Base-by-base conservation (phyloP, 2,329 filamentous ascomycete species). In the Xylariaceae sp. region DNA sequence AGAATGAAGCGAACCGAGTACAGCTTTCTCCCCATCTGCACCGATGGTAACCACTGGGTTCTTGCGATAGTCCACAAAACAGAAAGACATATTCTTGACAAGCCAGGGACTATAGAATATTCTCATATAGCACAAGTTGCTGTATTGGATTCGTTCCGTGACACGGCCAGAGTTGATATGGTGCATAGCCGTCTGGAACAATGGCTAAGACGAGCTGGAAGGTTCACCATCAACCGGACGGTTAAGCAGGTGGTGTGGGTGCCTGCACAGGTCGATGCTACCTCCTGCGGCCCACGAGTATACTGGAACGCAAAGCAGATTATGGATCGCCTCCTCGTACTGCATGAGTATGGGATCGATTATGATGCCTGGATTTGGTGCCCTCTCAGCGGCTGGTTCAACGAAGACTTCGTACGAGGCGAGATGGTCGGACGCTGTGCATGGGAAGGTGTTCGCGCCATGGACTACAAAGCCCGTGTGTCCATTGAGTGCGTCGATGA, bases 401-500 rank as follows among this genome's bases (percentile, higher is more conserved):
- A 69, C 54, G 55, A 64, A 2, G 55, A 65, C 5, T 56, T 62
- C 3, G 62, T 66, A 35, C 65, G 69, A 37, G 64, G 61, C 53
- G 68, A 71, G 61, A 71, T 71, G 69, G 64, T 64, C 7, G 66
- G 67, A 17, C 57, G 62, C 8, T 62, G 59, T 51, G 66, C 66
- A 9, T 63, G 58, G 45, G 9, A 42, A 1, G 60, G 50, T 1
- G 59, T 71, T 8, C 53, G 49, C 6, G 50, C 30, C 0, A 63
- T 70, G 65, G 57, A 61, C 8, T 71, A 67, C 54, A 63, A 39
- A 2, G 67, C 64, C 44, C 63, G 67, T 17, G 10, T 68, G 3
- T 52, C 64, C 8, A 49, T 71, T 44, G 69, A 71, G 56, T 44
- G 66, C 30, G 65, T 68, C 13, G 42, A 57, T 1, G 1, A 35